A percentile compares a stretch with the other conserved stretches of the same genome.
phyloP scores from a whole-genome alignment of 2,329 filamentous ascomycete species.

The Diplodia mutila region DNA sequence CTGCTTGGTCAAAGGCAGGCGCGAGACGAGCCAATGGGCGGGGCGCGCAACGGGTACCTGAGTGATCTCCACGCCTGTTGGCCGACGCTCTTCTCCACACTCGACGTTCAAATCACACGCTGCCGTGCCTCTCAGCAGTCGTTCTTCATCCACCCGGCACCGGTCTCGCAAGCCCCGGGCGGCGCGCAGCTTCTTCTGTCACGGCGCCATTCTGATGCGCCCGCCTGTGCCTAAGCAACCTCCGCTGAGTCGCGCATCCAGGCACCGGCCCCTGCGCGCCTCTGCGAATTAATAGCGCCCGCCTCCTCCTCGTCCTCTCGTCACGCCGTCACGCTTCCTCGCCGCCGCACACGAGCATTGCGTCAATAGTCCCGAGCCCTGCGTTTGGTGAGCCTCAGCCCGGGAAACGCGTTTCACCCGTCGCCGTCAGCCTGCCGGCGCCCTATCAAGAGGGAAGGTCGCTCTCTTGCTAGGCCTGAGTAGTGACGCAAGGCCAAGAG shows the following conservation, averaged over 20 bases:
- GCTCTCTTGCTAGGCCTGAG: background rate
- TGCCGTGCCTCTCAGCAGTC: background rate
- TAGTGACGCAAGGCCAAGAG: background rate
- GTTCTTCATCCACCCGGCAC: background rate
- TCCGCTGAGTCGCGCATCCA: background rate
- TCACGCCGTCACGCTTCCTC: background rate
- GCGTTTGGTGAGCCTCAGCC: background rate
- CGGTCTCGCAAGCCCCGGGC: background rate
- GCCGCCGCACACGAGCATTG: background rate
- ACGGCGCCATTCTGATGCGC: background rate
- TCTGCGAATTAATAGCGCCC: background rate
- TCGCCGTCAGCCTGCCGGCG: background rate
- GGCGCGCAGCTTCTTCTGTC: background rate
- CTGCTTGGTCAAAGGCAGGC: constrained; percentile 8
- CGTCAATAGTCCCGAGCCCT: constrained; percentile 1
- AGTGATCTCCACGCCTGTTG: constrained; percentile 7
- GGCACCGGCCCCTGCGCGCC: background rate
- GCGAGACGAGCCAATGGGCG: constrained; percentile 3
- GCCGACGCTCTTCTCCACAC: constrained; percentile 14
- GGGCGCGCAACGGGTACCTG: constrained; percentile 1
- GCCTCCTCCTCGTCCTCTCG: background rate
- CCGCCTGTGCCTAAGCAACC: background rate
- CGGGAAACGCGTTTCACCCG: constrained; percentile 4
- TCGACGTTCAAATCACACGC: constrained; percentile 4
- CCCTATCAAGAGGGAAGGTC: constrained; percentile 3